Evolutionary conservation across 2,329 filamentous ascomycete species (phyloP).

Genomic region (Chaetomiaceae sp.): DNA sequence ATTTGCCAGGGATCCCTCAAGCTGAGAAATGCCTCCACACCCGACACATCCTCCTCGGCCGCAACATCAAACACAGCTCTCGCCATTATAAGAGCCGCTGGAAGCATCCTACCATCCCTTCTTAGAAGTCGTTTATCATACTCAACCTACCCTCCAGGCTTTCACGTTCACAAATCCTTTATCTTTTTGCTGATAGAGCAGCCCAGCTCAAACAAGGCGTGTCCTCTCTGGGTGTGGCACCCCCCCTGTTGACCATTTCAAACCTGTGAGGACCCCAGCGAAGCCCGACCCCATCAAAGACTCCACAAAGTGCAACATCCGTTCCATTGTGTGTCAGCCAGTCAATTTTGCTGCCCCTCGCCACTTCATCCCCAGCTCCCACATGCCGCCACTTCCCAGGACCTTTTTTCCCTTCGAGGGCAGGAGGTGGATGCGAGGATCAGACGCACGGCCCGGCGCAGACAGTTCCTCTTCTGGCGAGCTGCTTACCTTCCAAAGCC

Average conservation of each 20-base stretch:
- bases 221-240: not conserved
- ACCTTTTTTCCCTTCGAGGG: slow-evolving; percentile 12
- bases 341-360: slow-evolving; percentile 17
- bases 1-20: not conserved
- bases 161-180: too few species aligned
- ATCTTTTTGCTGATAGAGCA: not conserved
- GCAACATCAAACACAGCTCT: too few species aligned
- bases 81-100: too few species aligned
- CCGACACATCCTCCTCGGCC: not conserved
- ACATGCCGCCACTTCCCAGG: slow-evolving; percentile 15
- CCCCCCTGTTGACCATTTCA: not conserved
- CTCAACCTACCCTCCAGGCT: too few species aligned
- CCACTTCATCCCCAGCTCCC: slow-evolving; percentile 12
- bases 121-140: too few species aligned
- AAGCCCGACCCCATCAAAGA: slow-evolving; percentile 6
- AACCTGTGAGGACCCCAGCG: not conserved
- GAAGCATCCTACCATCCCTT: too few species aligned
- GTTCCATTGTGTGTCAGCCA: slow-evolving; percentile 13
- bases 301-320: slow-evolving; percentile 17
- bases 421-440: not conserved
- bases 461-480: not conserved
- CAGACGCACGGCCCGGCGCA: slow-evolving; percentile 1
- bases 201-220: not conserved
- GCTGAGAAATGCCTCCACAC: not conserved
- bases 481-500: not conserved